Base-by-base conservation (phyloP, 2,329 filamentous ascomycete species). In the Claviceps pazoutovae region DNA sequence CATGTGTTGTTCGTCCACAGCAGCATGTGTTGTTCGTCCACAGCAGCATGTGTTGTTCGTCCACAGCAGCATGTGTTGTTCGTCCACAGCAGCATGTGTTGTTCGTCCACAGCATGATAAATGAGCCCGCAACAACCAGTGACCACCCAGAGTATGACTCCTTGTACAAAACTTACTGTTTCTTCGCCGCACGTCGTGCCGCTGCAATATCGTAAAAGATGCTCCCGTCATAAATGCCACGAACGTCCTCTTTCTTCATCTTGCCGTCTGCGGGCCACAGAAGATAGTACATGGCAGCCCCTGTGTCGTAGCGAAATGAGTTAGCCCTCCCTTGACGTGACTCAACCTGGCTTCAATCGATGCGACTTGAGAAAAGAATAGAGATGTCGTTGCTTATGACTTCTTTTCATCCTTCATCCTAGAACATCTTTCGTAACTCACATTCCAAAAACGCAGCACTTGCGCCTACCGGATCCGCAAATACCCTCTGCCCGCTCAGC, bases 211-310 rank as follows among this genome's bases (percentile, higher is more conserved):
- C 49, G 13, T 51, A 54, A 39, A 58, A 58, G 1, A 58, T 37
- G 49, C 56, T 58, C 2, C 56, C 60, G 38, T 62, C 60, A 5
- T 59, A 62, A 5, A 62, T 30, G 3, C 54, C 53, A 0, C 60
- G 57, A 7, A 62, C 54, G 8, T 82, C 78, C 46, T 82, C 76
- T 62, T 82, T 82, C 58, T 63, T 69, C 64, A 81, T 71, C 49
- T 67, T 66, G 0, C 78, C 78, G 58, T 82, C 75, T 42, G 71
- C 68, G 0, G 78, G 76, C 72, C 59, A 61, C 1, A 79, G 63
- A 45, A 82, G 64, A 16, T 79, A 57, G 52, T 74, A 78, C 0
- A 73, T 73, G 0, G 55, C 52, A 16, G 56, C 9, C 57, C 60
- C 60, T 61, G 17, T 2, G 30, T 11, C 30, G 30, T 4, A 34